Conservation (phyloP, 257 asterid genomes). For the Gentiana straminea region DNA sequence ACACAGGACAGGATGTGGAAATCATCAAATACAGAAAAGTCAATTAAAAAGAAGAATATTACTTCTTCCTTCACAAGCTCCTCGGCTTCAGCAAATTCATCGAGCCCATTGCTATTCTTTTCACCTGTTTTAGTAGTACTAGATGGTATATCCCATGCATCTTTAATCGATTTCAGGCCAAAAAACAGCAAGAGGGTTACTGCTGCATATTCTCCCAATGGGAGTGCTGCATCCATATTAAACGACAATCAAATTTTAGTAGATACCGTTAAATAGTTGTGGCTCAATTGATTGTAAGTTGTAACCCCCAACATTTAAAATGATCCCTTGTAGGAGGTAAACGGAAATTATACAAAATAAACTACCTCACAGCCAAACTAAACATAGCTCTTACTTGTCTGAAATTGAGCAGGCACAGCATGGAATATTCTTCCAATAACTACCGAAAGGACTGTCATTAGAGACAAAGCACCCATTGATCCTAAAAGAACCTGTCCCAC, state of each 20-base stretch:
- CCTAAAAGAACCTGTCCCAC: slow-evolving; percentile 80
- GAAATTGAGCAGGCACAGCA: slow-evolving; percentile 94
- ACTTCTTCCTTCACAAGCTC: slow-evolving; percentile 95
- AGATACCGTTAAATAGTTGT: no score
- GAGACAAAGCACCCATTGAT: slow-evolving; percentile 93
- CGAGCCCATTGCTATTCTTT: slow-evolving; percentile 42
- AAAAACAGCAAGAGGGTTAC: slow-evolving; percentile 87
- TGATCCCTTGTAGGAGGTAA: no score
- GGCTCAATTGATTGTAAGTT: no score
- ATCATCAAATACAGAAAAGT: no score
- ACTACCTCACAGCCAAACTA: background rate
- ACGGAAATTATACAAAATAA: background rate
- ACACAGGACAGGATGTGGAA: no score
- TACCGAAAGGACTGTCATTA: slow-evolving; percentile 84
- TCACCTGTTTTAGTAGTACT: slow-evolving; percentile 46
- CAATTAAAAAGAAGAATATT: background rate
- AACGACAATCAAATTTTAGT: no score
- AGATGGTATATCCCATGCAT: slow-evolving; percentile 91
- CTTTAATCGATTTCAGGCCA: slow-evolving; percentile 90
- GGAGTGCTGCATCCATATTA: slow-evolving; percentile 51
- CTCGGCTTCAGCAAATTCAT: slow-evolving; percentile 88
- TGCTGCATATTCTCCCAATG: slow-evolving; percentile 92
- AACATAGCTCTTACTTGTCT: slow-evolving; percentile 51
- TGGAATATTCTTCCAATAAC: slow-evolving; percentile 80
- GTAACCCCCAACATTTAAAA: no score